Evolutionary conservation across 257 asterid species (phyloP), one percentile per base, ranked within the genome.

Genomic region (Catharanthus roseus): DNA sequence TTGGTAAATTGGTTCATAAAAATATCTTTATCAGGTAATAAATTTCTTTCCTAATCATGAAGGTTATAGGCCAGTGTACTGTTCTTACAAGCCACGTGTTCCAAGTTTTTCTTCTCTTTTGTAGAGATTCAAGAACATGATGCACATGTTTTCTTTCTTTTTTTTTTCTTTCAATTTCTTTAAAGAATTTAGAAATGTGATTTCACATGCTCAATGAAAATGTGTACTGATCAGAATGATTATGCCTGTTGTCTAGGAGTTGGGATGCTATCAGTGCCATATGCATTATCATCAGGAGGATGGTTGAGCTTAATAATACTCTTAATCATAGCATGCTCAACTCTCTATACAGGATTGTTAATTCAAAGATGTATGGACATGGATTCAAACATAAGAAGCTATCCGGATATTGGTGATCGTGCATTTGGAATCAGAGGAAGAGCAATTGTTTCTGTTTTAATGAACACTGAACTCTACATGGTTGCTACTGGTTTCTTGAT

Each of bases 401-500:
- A 89, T 28, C 97, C 99, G 0, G 99, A 95, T 26, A 95, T 95
- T 2, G 97, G 97, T 0, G 61, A 83, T 6, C 84, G 84, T 1
- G 96, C 99, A 19, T 95, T 95, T 15, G 99, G 97, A 1, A 10
- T 74, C 12, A 78, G 21, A 49, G 97, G 99, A 24, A 81, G 86
- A 73, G 70, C 82, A 3, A 13, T 95, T 9, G 87, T 88, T 0
- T 85, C 97, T 12, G 44, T 91, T 9, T 71, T 85, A 2, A 91
- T 85, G 96, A 85, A 88, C 77, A 47, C 77, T 0, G 99, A 93
- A 69, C 89, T 91, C 31, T 93, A 84, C 74, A 72, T 93, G 80
- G 97, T 93, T 0, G 96, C 97, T 0, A 85, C 96, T 0, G 97
- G 97, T 67, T 93, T 93, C 85, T 73, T 93, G 86, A 90, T 93